phyloP scores from a whole-genome alignment of 768 basidiomycete species.

The Phaeotremella skinneri region DNA sequence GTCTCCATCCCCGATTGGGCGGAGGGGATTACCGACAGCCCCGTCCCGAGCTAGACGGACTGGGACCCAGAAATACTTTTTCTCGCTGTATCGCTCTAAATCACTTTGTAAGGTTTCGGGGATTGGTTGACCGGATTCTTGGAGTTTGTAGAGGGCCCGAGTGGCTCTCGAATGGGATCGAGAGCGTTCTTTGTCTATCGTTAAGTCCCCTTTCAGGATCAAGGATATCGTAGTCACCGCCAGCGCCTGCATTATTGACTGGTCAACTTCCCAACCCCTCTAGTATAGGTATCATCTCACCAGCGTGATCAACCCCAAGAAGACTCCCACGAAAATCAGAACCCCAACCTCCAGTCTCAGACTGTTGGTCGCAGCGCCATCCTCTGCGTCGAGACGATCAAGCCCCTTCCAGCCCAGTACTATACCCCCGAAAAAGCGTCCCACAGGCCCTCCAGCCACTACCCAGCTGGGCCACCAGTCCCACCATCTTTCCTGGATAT shows the following conservation, averaged over 20 bases:
- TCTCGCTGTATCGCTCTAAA: conserved; percentile 12
- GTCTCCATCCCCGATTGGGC: background rate
- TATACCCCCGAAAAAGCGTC: conserved; percentile 31
- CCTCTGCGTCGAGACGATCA: conserved; percentile 22
- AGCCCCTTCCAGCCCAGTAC: conserved; percentile 37
- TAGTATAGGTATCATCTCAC: conserved; percentile 28
- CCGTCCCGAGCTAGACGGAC: background rate
- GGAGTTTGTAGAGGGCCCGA: conserved; percentile 8
- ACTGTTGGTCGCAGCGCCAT: conserved; percentile 2
- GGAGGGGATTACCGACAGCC: background rate
- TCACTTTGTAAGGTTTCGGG: conserved; percentile 9
- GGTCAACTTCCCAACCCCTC: background rate
- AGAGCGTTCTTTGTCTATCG: conserved; percentile 34
- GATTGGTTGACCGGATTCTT: conserved; percentile 7
- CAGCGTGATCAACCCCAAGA: conserved; percentile 26
- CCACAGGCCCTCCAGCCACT: conserved; percentile 39
- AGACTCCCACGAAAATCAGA: conserved; percentile 23
- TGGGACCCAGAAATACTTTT: conserved; percentile 29
- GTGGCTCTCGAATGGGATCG: conserved; percentile 20
- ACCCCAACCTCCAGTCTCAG: conserved; percentile 23
- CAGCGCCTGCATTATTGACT: conserved; percentile 22
- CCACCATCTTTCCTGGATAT: conserved; percentile 29
- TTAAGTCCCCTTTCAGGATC: conserved; percentile 29
- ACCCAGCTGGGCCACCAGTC: conserved; percentile 35
- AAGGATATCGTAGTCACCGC: conserved; percentile 22